These are phyloP conservation scores for Chionographis japonica DNA, from an alignment of 106 monocot genomes.

Conservation along the genomic window DNA sequence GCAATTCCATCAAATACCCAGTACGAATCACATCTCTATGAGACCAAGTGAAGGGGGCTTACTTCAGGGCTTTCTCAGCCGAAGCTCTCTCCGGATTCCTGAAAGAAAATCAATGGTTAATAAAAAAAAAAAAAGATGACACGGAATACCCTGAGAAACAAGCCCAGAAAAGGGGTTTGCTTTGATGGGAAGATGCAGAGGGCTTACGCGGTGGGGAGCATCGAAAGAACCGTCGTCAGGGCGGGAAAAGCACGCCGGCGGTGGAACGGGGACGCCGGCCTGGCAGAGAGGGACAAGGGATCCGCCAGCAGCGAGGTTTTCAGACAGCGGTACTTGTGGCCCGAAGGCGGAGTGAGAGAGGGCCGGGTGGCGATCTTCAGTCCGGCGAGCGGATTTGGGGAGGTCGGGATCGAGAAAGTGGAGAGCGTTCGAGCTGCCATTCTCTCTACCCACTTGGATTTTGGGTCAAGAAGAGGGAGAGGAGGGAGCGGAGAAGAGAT, in stretches of 20 bases:
- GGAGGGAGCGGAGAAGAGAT: background rate
- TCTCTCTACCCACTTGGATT: background rate
- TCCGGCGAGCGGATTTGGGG: background rate
- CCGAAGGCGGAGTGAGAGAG: background rate
- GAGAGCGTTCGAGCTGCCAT: conserved; percentile 14
- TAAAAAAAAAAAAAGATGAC: background rate
- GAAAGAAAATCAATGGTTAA: background rate
- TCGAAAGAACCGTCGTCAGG: conserved; percentile 14
- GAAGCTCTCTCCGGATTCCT: conserved; percentile 26
- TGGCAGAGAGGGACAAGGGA: background rate
- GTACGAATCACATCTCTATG: background rate
- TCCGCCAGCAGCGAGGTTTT: background rate
- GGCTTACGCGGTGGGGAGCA: conserved; percentile 52
- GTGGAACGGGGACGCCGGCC: background rate
- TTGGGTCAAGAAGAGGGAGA: background rate
- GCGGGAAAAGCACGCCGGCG: background rate
- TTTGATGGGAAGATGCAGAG: background rate
- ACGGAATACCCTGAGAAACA: background rate
- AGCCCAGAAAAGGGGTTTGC: background rate
- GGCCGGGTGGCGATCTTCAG: background rate
- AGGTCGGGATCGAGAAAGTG: background rate
- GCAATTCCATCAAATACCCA: background rate
- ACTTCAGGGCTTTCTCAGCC: conserved; percentile 28
- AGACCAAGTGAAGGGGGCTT: background rate
- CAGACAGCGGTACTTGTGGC: background rate